These are phyloP conservation scores for Sutorius australiensis DNA, from an alignment of 768 basidiomycete genomes.

Conservation along the genomic window DNA sequence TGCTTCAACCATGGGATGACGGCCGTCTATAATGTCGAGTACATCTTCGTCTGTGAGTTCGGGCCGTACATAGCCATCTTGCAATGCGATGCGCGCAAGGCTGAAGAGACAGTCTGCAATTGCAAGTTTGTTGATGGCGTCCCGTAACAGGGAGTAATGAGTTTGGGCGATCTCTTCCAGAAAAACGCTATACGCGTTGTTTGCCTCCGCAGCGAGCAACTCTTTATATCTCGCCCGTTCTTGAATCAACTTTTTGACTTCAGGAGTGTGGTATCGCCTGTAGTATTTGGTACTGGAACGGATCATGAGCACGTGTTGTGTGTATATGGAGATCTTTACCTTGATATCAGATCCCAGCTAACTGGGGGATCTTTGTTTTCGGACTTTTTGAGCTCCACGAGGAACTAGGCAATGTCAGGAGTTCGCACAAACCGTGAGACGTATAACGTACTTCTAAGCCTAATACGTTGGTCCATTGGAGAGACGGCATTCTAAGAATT, in stretches of 20 bases:
- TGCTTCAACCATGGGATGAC: constrained; percentile 91
- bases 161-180: constrained; percentile 63
- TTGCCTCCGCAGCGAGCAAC: constrained; percentile 60
- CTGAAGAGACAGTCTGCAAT: constrained; percentile 84
- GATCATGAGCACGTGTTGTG: background rate
- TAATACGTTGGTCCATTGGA: constrained; percentile 62
- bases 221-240: constrained; percentile 77
- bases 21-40: constrained; percentile 75
- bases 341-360: constrained; percentile 64
- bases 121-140: constrained; percentile 77
- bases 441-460: constrained; percentile 62
- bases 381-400: constrained; percentile 72
- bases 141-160: constrained; percentile 68
- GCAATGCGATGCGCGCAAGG: constrained; percentile 74
- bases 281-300: constrained; percentile 60
- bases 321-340: constrained; percentile 34
- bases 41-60: constrained; percentile 61
- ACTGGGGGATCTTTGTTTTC: constrained; percentile 44
- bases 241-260: constrained; percentile 54
- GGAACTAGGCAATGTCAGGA: constrained; percentile 45
- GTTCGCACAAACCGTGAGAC: background rate
- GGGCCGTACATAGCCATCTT: constrained; percentile 75
- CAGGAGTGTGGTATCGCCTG: constrained; percentile 75
- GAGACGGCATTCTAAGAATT: constrained; percentile 63
- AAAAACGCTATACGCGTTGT: constrained; percentile 63